Evolutionary conservation across 1,139 yeast species (phyloP).

Genomic region (Meyerozyma smithsonii): DNA sequence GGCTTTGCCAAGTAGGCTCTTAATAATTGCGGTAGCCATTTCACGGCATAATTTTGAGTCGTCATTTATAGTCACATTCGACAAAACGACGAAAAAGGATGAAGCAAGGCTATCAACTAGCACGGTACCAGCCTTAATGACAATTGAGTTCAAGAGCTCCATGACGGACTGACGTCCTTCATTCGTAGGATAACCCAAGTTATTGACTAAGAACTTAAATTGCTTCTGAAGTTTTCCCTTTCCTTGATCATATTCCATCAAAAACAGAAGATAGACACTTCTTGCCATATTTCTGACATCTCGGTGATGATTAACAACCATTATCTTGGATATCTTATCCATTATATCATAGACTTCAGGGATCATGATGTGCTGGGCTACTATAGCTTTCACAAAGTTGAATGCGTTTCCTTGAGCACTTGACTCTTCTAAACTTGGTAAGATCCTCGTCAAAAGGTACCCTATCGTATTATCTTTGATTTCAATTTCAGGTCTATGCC

Average conservation of each 20-base stretch:
- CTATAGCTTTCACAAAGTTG: constrained; percentile 70
- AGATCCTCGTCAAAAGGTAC: constrained; percentile 68
- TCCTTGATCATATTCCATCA: constrained; percentile 95
- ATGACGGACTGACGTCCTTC: constrained; percentile 87
- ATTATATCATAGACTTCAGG: constrained; percentile 90
- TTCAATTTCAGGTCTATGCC: constrained; percentile 61
- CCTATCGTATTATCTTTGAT: constrained; percentile 72
- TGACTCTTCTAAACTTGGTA: constrained; percentile 90
- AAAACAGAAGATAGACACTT: constrained; percentile 75
- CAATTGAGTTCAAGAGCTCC: constrained; percentile 73
- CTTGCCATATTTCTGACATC: constrained; percentile 86
- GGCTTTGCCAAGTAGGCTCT: constrained; percentile 51
- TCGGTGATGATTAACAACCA: constrained; percentile 85
- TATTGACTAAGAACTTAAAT: constrained; percentile 75
- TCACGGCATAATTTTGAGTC: constrained; percentile 80
- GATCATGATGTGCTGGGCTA: constrained; percentile 66
- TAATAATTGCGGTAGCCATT: constrained; percentile 66
- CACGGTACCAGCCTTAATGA: constrained; percentile 62
- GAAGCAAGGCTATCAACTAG: constrained; percentile 59
- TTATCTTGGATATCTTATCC: constrained; percentile 74
- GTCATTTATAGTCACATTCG: constrained; percentile 75
- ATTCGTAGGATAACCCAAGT: constrained; percentile 79
- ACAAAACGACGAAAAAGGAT: constrained; percentile 78
- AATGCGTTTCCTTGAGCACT: constrained; percentile 85
- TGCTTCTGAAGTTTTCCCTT: constrained; percentile 80